These are phyloP conservation scores for Teunomyces gatunensis DNA, from an alignment of 805 yeast genomes.

Conservation along the genomic window DNA sequence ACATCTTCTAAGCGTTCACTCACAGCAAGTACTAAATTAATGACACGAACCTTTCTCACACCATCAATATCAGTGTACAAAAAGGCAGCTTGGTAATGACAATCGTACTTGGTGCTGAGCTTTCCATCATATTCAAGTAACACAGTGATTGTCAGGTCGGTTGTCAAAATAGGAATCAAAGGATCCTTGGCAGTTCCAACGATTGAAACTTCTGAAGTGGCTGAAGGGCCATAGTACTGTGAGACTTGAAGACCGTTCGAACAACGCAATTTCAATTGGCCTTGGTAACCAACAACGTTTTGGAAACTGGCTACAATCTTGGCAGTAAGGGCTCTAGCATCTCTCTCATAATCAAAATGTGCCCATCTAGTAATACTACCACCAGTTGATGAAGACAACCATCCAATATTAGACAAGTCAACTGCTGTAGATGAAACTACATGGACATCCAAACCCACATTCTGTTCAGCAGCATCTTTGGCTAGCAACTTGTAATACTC, in stretches of 20 bases:
- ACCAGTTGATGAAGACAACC: conserved; percentile 65
- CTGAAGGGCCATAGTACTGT: conserved; percentile 62
- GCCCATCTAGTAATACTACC: conserved; percentile 68
- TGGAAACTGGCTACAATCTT: conserved; percentile 55
- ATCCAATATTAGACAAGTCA: conserved; percentile 73
- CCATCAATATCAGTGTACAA: conserved; percentile 81
- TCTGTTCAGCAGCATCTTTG: conserved; percentile 50
- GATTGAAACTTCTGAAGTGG: conserved; percentile 21
- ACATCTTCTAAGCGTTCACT: conserved; percentile 71
- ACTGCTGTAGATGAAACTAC: conserved; percentile 62
- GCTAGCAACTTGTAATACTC: conserved; percentile 62
- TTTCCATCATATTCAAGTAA: conserved; percentile 76
- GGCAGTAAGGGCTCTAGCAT: conserved; percentile 62
- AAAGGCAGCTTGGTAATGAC: conserved; percentile 88
- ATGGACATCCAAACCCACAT: conserved; percentile 76
- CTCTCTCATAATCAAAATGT: conserved; percentile 63
- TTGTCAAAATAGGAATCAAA: conserved; percentile 59
- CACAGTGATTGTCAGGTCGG: conserved; percentile 66
- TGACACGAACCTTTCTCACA: conserved; percentile 77
- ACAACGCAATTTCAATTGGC: conserved; percentile 78
- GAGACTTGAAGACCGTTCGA: conserved; percentile 83
- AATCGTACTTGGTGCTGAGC: conserved; percentile 66
- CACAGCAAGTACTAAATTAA: conserved; percentile 79
- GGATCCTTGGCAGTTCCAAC: conserved; percentile 54
- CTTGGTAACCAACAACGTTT: conserved; percentile 68